Conservation (phyloP, 352 stramenopile species). For the Albugo laibachii region DNA sequence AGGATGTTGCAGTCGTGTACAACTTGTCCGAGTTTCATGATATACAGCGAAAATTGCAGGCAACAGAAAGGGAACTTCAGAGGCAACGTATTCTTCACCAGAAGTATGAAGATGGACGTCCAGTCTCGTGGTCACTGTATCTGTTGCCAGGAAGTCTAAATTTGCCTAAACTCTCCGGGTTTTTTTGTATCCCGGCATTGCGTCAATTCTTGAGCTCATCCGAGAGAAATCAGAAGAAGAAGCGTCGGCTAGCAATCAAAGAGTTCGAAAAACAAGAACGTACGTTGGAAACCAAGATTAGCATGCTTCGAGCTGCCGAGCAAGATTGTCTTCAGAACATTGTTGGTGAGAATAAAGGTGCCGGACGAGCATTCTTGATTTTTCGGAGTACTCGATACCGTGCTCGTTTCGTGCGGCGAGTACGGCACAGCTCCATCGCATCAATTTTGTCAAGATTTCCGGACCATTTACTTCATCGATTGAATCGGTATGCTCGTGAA, state of each 20-base stretch:
- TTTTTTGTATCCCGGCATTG: conserved; percentile 24
- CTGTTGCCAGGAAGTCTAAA: conserved; percentile 48
- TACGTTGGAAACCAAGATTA: conserved; percentile 21
- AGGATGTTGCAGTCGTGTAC: conserved; percentile 64
- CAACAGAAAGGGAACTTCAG: conserved; percentile 29
- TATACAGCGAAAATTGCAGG: conserved; percentile 24
- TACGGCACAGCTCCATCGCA: conserved; percentile 51
- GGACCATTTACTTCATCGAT: conserved; percentile 25
- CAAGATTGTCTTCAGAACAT: conserved; percentile 28
- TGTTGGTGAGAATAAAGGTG: conserved; percentile 43
- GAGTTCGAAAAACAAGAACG: conserved; percentile 19
- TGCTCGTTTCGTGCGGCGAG: conserved; percentile 53
- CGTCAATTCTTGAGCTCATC: conserved; percentile 7
- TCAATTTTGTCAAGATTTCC: conserved; percentile 54
- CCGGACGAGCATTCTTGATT: conserved; percentile 58
- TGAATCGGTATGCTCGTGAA: conserved; percentile 62
- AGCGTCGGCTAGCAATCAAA: conserved; percentile 4
- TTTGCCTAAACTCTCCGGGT: conserved; percentile 30
- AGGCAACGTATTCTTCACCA: conserved; percentile 37
- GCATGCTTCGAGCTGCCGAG: conserved; percentile 33
- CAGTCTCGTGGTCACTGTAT: conserved; percentile 37
- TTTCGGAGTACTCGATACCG: conserved; percentile 56
- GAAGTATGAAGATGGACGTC: conserved; percentile 14
- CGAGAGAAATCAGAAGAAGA: neutral
- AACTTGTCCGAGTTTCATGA: conserved; percentile 58